Percentiles rank a stretch among this genome's conserved stretches.
phyloP scores from a whole-genome alignment of 495 filamentous ascomycete species.

The Tuber microsphaerosporum region DNA sequence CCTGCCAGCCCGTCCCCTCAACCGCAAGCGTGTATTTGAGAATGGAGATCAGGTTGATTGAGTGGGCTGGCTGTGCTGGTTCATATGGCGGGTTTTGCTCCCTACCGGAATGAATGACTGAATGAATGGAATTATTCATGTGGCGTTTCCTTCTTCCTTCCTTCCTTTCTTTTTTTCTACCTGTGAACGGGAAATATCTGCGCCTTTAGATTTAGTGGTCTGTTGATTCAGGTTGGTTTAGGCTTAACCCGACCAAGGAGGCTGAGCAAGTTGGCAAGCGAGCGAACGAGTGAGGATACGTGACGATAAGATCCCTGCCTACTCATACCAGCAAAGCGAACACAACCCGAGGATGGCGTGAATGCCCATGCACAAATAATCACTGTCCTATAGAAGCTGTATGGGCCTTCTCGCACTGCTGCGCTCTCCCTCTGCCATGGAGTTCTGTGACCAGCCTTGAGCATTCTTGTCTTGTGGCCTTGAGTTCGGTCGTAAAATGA shows the following conservation, averaged over 20 bases:
- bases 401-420: background rate
- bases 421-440: background rate
- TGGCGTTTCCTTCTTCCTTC: background rate
- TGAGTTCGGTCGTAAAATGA: background rate
- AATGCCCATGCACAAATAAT: background rate
- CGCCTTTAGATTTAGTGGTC: background rate
- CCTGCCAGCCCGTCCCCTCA: background rate
- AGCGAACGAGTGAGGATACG: background rate
- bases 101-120: background rate
- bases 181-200: background rate
- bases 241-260: background rate
- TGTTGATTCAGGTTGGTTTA: background rate
- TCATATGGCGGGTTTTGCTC: background rate
- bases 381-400: background rate
- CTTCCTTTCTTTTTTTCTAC: background rate
- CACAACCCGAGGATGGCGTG: background rate
- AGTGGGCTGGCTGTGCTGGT: background rate
- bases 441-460: background rate
- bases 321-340: too few species aligned
- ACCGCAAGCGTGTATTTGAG: background rate
- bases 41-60: background rate
- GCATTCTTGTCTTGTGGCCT: background rate
- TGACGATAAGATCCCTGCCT: background rate
- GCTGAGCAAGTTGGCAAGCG: background rate
- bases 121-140: background rate